phyloP scores from a whole-genome alignment of 768 basidiomycete species.

The Rubroboletus pulcherrimus region DNA sequence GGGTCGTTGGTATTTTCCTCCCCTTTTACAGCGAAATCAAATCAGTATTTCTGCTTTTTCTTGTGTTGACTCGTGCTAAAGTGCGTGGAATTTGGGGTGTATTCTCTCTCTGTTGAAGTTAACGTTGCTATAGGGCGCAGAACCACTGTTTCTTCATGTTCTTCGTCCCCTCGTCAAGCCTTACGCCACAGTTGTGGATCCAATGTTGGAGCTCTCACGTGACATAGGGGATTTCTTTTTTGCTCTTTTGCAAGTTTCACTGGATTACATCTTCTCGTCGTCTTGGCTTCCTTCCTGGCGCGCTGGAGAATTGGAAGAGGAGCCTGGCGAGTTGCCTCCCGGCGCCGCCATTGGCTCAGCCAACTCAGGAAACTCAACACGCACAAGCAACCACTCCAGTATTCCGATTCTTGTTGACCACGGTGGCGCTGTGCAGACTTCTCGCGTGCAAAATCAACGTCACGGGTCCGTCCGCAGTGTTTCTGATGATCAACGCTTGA shows the following conservation, averaged over 20 bases:
- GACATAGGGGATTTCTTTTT: slow-evolving; percentile 64
- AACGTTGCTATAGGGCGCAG: slow-evolving; percentile 59
- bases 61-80: slow-evolving; percentile 71
- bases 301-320: slow-evolving; percentile 11
- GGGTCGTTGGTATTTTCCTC: slow-evolving; percentile 62
- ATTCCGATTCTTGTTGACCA: slow-evolving; percentile 14
- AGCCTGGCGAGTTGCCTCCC: slow-evolving; percentile 1
- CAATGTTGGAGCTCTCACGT: slow-evolving; percentile 54
- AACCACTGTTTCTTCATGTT: slow-evolving; percentile 78
- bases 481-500: slow-evolving; percentile 14
- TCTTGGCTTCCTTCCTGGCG: slow-evolving; percentile 28
- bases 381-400: slow-evolving; percentile 6
- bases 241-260: slow-evolving; percentile 38
- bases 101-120: slow-evolving; percentile 3
- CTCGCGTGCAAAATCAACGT: slow-evolving; percentile 6
- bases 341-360: neutral
- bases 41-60: slow-evolving; percentile 65
- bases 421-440: slow-evolving; percentile 2
- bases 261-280: slow-evolving; percentile 33
- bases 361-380: slow-evolving; percentile 1
- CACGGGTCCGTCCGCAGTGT: slow-evolving; percentile 16
- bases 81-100: slow-evolving; percentile 38
- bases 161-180: slow-evolving; percentile 78
- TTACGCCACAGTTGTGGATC: slow-evolving; percentile 64
- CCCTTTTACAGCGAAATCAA: slow-evolving; percentile 88